Evolutionary conservation across 306 rosid species (phyloP).

Genomic region (Rosa multiflora): DNA sequence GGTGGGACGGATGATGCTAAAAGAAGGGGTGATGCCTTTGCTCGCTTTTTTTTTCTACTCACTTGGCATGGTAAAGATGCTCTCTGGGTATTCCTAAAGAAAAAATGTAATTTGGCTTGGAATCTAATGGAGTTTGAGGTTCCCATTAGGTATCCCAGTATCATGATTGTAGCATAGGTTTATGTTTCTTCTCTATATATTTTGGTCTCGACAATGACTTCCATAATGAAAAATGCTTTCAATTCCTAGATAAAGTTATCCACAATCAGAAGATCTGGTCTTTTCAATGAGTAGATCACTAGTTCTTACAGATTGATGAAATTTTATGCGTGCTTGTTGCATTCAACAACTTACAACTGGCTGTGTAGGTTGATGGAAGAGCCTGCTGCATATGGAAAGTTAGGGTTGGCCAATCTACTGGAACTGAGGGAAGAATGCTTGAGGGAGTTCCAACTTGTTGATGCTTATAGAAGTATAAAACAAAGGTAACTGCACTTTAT

Average conservation of each 20-base stretch:
- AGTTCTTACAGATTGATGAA: neutral
- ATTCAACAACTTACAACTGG: conserved; percentile 13
- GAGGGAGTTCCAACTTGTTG: conserved; percentile 96
- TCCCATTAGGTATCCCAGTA: neutral
- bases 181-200: neutral
- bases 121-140: neutral
- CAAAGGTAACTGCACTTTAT: conserved; percentile 54
- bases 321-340: conserved; percentile 4
- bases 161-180: neutral
- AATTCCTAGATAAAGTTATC: neutral
- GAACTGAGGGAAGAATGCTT: conserved; percentile 98
- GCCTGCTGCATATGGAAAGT: conserved; percentile 94
- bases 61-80: no score
- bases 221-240: neutral
- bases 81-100: neutral
- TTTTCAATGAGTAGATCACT: neutral
- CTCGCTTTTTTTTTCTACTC: conserved; percentile 94
- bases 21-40: conserved; percentile 97
- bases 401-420: conserved; percentile 89
- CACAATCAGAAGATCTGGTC: neutral
- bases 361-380: conserved; percentile 89
- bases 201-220: neutral
- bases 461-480: conserved; percentile 89
- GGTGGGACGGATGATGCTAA: conserved; percentile 97
- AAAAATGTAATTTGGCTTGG: neutral